Conservation (phyloP, 1,284 basidiomycete species). For the Laetiporus sulphureus region DNA sequence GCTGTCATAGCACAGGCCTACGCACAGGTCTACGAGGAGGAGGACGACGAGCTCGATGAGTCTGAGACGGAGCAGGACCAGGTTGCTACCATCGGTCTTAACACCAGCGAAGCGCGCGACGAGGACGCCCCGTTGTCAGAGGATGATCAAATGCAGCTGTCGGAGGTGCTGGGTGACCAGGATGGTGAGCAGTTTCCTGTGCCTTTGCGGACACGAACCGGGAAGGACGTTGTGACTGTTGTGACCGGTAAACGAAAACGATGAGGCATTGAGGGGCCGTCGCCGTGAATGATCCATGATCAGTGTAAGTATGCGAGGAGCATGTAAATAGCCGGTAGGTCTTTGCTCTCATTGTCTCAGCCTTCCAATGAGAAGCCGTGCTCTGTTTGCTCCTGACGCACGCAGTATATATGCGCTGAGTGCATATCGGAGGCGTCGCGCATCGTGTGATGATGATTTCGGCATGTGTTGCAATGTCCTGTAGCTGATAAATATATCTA, state of each 20-base stretch:
- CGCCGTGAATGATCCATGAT: too few species aligned
- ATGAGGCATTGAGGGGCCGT: too few species aligned
- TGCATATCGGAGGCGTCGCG: too few species aligned
- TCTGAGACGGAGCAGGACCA: neutral
- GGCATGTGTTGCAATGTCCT: too few species aligned
- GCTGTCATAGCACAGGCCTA: conserved; percentile 58
- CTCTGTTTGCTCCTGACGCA: too few species aligned
- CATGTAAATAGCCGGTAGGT: too few species aligned
- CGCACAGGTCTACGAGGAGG: conserved; percentile 30
- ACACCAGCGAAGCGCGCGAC: neutral
- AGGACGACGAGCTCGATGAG: neutral
- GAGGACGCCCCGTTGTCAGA: neutral
- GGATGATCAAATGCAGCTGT: neutral
- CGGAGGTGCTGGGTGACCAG: neutral
- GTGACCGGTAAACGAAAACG: neutral
- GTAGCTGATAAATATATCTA: too few species aligned
- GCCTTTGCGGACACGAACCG: neutral
- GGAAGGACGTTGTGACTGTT: neutral
- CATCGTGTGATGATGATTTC: too few species aligned
- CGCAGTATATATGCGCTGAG: too few species aligned
- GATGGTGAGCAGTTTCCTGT: neutral
- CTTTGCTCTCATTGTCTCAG: too few species aligned
- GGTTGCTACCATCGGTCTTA: neutral
- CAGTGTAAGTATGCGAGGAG: too few species aligned
- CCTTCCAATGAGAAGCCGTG: too few species aligned